Base-by-base conservation (phyloP, 148 eudicot species). In the Cornus florida region DNA sequence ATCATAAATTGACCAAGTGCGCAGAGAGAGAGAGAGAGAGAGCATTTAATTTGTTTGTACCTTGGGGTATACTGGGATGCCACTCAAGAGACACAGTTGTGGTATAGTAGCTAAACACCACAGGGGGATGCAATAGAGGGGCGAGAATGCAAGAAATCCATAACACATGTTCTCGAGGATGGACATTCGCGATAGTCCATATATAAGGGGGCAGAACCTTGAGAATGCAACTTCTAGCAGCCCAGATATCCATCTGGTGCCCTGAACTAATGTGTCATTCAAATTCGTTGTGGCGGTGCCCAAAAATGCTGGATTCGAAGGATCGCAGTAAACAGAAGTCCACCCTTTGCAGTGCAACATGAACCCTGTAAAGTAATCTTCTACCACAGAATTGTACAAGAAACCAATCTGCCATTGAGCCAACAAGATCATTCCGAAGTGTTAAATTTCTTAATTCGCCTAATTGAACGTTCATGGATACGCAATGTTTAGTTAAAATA, bases 241-340 rank as follows among this genome's bases (percentile, higher is more conserved):
- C 9, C 97, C 95, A 0, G 86, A 74, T 0, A 4, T n/a, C 97
- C 97, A 93, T 78, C 95, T 77, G 0, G 83, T 81, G 66, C 69
- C 35, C 75, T 93, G 97, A 57, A 86, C 77, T 64, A 91, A 75
- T 22, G 50, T 2, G 28, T 91, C 93, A 67, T 83, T 88, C 38
- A 93, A 87, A 74, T 84, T 90, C 32, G 85, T 88, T 0, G 94
- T 81, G 22, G 83, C 80, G 0, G 81, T 14, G 9, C 97, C 97
- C 32, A 91, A 23, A 74, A 91, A 93, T 28, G 88, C 86, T 0
- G 97, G 87, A 70, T 86, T 83, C 57, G 48, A 2, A 3, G 95
- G 97, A 23, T 91, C 71, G 39, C 73, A 71, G 77, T 75, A 91
- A 24, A 88, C 90, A 7, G 97, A 90, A 31, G 9, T 86, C 92